These are phyloP conservation scores for Capniomyces stellatus DNA, from an alignment of 371 early-diverging fungal genomes.

Conservation along the genomic window DNA sequence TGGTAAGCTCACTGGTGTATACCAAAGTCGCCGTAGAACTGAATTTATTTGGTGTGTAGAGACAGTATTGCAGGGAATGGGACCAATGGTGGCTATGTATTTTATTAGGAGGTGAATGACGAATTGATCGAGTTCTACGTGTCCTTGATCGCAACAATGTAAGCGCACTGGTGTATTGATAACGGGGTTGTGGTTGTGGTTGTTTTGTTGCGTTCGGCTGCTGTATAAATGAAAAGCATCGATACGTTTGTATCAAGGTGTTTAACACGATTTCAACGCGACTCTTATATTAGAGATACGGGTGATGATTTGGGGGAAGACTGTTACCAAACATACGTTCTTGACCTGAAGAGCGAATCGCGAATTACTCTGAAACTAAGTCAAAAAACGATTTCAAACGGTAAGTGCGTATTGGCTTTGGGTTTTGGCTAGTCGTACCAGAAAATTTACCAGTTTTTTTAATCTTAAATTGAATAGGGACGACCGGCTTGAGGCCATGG, in stretches of 20 bases:
- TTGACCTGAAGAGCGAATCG: not conserved
- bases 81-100: no score
- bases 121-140: constrained; percentile 2
- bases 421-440: not conserved
- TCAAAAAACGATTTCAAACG: not conserved
- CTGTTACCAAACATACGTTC: constrained; percentile 1
- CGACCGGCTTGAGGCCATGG: constrained; percentile 4
- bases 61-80: no score
- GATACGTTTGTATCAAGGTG: no score
- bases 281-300: not conserved
- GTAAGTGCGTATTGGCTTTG: not conserved
- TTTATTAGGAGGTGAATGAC: not conserved
- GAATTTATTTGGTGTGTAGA: not conserved
- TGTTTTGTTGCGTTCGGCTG: no score
- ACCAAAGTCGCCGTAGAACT: not conserved
- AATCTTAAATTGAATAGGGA: not conserved
- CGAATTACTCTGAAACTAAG: not conserved
- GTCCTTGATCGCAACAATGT: constrained; percentile 2
- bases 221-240: no score
- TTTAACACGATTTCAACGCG: no score
- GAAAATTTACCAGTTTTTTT: not conserved
- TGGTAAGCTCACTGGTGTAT: not conserved
- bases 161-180: not conserved
- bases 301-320: no score
- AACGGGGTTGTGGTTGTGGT: not conserved